Base-by-base conservation (phyloP, 371 early-diverging fungal genomes). In the Actinomortierella wolfii region DNA sequence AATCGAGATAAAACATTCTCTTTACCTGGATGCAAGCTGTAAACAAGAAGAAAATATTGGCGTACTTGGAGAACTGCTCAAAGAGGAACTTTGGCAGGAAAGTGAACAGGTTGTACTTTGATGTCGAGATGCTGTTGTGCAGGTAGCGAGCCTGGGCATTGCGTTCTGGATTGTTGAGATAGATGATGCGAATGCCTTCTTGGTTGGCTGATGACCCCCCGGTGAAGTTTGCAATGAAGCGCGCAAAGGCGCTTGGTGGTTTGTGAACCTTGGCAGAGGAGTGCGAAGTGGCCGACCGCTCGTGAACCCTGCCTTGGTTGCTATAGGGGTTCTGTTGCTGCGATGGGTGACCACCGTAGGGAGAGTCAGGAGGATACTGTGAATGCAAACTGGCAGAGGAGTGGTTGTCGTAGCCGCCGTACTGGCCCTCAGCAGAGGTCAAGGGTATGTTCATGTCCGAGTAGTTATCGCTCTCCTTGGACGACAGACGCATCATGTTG, bases 21-120 rank as follows among this genome's bases (percentile, higher is more conserved):
- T 15, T 51, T 83, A 88, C 90, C 84, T 94, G 95, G 60, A 94
- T 93, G 54, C 86, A 85, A 15, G 92, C 88, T 18, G 93, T 93
- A 64, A 97, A 89, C 61, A 97, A 81, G 83, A 98, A 98, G 78
- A 97, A 98, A 26, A 98, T 61, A 79, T 98, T 98, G 58, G 94
- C 94, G 70, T 93, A 92, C 78, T 95, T 96, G 34, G 93, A 92
- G 61, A 97, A 93, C 78, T 98, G 97, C 76, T 94, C 95, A 51
- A 88, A 92, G 34, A 97, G 77, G 75, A 97, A 96, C 76, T 93
- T 90, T 54, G 95, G 94, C 54, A 98, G 61, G 70, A 98, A 98
- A n/a, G 91, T 91, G 41, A 89, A 49, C 52, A 85, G 45, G 52
- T 92, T 95, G 80, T 98, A 97, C 81, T 94, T 96, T 25, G 95